Conservation (phyloP, 2,329 filamentous ascomycete genomes). For the Phyllosticta citrichinensis region DNA sequence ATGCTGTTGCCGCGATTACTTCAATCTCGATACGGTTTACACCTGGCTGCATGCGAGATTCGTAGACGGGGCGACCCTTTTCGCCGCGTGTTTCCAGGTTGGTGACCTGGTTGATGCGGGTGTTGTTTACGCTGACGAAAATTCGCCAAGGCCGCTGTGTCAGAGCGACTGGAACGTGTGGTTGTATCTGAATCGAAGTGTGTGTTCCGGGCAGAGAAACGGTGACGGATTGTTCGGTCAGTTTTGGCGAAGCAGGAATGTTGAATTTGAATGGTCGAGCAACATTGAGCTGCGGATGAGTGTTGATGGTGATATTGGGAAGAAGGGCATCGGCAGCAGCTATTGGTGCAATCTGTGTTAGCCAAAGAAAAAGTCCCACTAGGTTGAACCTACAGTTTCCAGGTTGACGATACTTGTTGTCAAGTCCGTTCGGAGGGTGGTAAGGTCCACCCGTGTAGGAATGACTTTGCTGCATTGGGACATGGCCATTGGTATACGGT, state of each 20-base stretch:
- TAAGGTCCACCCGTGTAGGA: not conserved
- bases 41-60: conserved; percentile 59
- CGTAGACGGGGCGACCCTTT: conserved; percentile 58
- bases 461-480: not conserved
- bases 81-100: conserved; percentile 25
- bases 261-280: conserved; percentile 53
- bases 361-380: not conserved
- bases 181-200: conserved; percentile 60
- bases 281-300: conserved; percentile 56
- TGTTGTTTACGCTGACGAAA: conserved; percentile 61
- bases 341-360: not conserved
- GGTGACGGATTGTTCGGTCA: conserved; percentile 62
- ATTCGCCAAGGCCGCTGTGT: conserved; percentile 65
- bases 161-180: conserved; percentile 52
- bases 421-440: conserved; percentile 4
- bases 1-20: conserved; percentile 55
- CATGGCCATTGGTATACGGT: conserved; percentile 23
- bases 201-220: conserved; percentile 59
- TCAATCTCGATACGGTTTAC: conserved; percentile 73
- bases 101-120: conserved; percentile 46
- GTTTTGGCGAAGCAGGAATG: conserved; percentile 54
- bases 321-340: conserved; percentile 7
- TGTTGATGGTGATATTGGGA: conserved; percentile 19
- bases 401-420: conserved; percentile 14
- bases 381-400: not conserved